These are phyloP conservation scores for Bocquillonia castaneifolia DNA, from an alignment of 441 rosid species.

Conservation along the genomic window DNA sequence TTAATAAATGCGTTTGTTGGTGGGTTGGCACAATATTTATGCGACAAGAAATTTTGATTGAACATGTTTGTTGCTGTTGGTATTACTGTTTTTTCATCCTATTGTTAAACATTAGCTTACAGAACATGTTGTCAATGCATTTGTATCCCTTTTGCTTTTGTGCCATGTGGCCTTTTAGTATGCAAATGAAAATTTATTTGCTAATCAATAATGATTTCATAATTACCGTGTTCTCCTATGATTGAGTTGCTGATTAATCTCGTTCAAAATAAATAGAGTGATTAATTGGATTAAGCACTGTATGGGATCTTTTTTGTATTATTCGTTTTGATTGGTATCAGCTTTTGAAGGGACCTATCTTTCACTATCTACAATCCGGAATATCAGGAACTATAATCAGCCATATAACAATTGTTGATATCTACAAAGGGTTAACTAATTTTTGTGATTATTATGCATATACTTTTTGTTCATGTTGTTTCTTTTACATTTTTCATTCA, in stretches of 20 bases:
- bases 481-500: neutral
- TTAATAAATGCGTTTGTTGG: neutral
- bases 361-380: slow-evolving; percentile 5
- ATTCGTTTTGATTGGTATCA: neutral
- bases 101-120: neutral
- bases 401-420: no score
- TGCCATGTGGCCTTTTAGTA: no score
- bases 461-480: neutral
- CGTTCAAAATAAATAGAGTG: neutral
- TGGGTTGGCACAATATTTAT: neutral
- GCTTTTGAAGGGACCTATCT: neutral
- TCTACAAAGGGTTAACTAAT: no score
- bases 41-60: neutral
- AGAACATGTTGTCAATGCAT: no score
- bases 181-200: no score
- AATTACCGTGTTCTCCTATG: neutral
- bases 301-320: neutral
- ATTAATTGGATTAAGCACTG: neutral
- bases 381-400: neutral
- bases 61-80: neutral
- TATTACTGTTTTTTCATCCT: neutral
- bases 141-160: neutral
- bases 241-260: neutral
- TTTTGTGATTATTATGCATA: neutral
- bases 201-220: neutral